Base-by-base conservation (phyloP, 805 yeast species). In the Kazachstania psychrophila region DNA sequence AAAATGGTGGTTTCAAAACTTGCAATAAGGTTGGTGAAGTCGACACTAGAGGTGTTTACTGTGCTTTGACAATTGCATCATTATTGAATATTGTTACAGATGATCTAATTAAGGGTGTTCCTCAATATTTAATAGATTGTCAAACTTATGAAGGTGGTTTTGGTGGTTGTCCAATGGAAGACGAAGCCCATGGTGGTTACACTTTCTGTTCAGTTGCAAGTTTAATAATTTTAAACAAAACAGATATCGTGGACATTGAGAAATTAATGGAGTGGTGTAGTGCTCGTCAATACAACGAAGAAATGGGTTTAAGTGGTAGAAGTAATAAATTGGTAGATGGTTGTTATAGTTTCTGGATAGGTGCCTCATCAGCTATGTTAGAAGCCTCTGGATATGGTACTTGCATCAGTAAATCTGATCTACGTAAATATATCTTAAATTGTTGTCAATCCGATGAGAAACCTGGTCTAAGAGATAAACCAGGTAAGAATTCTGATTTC, bases 161-260 rank as follows among this genome's bases (percentile, higher is more conserved):
- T 61, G 86, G 88, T 1, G 95, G 94, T 1, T 66, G 68, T 15
- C 92, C 94, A 0, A 56, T 56, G 14, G 67, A 70, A 5, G 80
- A 75, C 41, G 99, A 92, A 58, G 96, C 97, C 0, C 99, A 92
- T 55, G 98, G 96, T 2, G 99, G 98, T 1, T 94, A 92, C 56
- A 76, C 97, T 0, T 92, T 75, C 57, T 92, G 99, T 64, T 94
- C 89, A 0, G 64, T 83, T 30, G 94, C 80, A 31, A 72, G 75
- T 34, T 62, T 75, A 40, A 70, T 68, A 42, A 66, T 68, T 18
- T 52, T 75, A 20, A 67, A 68, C 6, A 49, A 63, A 19, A 65
- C 70, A 1, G 57, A 62, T 34, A 44, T 58, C 15, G 56, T 73
- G 2, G 62, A 84, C 49, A 39, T 82, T 2, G 74, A 66, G 0